phyloP scores from a whole-genome alignment of 106 monocot species.

The Dioscorea dumetorum region DNA sequence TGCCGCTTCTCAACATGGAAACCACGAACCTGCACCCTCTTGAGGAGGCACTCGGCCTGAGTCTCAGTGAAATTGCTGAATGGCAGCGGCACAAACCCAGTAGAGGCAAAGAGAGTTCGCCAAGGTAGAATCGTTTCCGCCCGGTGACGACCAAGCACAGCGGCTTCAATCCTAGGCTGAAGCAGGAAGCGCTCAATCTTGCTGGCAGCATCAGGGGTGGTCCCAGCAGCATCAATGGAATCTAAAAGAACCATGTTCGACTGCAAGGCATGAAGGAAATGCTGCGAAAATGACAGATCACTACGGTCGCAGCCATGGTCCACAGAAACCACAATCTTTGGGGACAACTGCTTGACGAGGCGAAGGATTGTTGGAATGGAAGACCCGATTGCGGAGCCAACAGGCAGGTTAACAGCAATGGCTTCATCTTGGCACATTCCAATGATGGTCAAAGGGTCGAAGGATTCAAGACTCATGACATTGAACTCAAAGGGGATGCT shows the following conservation, averaged over 20 bases:
- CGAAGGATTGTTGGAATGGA: conserved; percentile 38
- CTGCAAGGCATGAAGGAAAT: conserved; percentile 60
- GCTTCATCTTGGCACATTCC: conserved; percentile 30
- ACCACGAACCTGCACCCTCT: conserved; percentile 73
- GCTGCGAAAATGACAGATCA: conserved; percentile 60
- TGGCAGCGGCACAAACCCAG: conserved; percentile 48
- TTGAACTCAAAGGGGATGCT: conserved; percentile 74
- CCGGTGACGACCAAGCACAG: conserved; percentile 35
- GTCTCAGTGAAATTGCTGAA: conserved; percentile 91
- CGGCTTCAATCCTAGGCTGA: conserved; percentile 58
- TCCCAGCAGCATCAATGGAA: conserved; percentile 71
- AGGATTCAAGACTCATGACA: conserved; percentile 48
- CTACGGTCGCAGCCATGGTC: conserved; percentile 60
- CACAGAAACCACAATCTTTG: conserved; percentile 64
- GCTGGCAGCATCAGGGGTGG: conserved; percentile 34
- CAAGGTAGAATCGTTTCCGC: conserved; percentile 53
- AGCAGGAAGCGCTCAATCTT: conserved; percentile 77
- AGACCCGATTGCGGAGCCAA: conserved; percentile 18
- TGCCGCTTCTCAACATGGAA: conserved; percentile 80
- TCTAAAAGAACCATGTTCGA: conserved; percentile 57
- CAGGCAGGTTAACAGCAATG: conserved; percentile 74
- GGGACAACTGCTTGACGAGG: conserved; percentile 70
- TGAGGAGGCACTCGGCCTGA: conserved; percentile 86
- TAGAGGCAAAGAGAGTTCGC: conserved; percentile 36
- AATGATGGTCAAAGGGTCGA: conserved; percentile 41